Evolutionary conservation across 352 stramenopile genomes (phyloP).

Genomic region (Globisporangium sylvaticum): DNA sequence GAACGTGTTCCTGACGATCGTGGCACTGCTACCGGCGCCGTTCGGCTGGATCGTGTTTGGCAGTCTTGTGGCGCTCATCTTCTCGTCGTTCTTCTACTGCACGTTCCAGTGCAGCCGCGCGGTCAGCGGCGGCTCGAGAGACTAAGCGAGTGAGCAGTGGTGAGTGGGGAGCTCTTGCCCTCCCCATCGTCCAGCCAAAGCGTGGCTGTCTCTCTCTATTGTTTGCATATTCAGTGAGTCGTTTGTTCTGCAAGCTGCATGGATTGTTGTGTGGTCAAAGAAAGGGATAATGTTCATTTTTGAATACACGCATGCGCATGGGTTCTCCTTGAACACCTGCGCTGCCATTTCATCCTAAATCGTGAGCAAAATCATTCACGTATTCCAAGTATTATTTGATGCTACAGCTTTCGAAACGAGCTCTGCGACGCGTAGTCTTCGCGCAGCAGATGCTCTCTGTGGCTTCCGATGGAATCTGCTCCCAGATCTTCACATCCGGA

Average conservation of each 20-base stretch:
- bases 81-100: slow-evolving; percentile 41
- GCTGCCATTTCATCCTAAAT: neutral
- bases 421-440: neutral
- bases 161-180: too few species aligned
- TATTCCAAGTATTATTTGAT: neutral
- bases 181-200: neutral
- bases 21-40: slow-evolving; percentile 58
- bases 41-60: slow-evolving; percentile 61
- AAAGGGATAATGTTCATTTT: neutral
- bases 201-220: neutral
- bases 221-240: neutral
- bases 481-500: neutral
- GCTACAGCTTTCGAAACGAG: neutral
- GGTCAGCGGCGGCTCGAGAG: slow-evolving; percentile 20
- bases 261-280: neutral
- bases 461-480: neutral
- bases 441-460: neutral
- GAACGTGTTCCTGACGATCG: slow-evolving; percentile 61
- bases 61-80: slow-evolving; percentile 31
- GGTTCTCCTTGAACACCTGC: neutral
- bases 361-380: too few species aligned
- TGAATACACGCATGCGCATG: neutral
- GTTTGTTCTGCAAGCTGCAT: neutral
- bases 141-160: slow-evolving; percentile 4
- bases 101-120: slow-evolving; percentile 56